A percentile compares a stretch with the other conserved stretches of the same genome.
Conservation (phyloP, 805 yeast genomes). For the Suhomyces prunicola region DNA sequence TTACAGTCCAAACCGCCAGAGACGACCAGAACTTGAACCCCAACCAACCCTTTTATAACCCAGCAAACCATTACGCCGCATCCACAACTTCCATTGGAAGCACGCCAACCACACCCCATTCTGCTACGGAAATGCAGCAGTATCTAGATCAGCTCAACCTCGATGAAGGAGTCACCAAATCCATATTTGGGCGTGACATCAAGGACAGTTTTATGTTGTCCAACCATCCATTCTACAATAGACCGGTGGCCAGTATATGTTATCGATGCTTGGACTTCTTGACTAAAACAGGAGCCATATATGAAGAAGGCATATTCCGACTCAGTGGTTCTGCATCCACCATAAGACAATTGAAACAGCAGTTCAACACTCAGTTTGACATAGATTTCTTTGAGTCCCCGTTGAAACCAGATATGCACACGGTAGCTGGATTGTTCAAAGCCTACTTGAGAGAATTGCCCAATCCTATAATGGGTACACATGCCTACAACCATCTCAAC, state of each 20-base stretch:
- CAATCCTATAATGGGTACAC: constrained; percentile 59
- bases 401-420: constrained; percentile 67
- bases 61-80: neutral
- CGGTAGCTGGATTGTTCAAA: constrained; percentile 83
- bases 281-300: constrained; percentile 62
- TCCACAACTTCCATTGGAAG: neutral
- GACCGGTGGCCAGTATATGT: constrained; percentile 68
- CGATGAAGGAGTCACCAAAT: constrained; percentile 32
- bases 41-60: neutral
- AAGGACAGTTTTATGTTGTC: constrained; percentile 52
- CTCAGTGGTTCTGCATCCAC: constrained; percentile 83
- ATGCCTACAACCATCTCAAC: constrained; percentile 31
- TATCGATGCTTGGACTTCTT: constrained; percentile 72
- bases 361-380: constrained; percentile 66
- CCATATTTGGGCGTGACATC: constrained; percentile 66
- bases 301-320: constrained; percentile 88
- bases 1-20: neutral
- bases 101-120: constrained; percentile 9
- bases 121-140: constrained; percentile 22
- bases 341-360: constrained; percentile 64
- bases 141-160: constrained; percentile 36
- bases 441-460: constrained; percentile 79
- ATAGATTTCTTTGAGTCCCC: constrained; percentile 54
- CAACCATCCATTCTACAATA: constrained; percentile 42
- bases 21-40: neutral